A percentile compares a stretch with the other conserved stretches of the same genome.
phyloP scores from a whole-genome alignment of 2,329 filamentous ascomycete species.

The Metarhizium robertsii region DNA sequence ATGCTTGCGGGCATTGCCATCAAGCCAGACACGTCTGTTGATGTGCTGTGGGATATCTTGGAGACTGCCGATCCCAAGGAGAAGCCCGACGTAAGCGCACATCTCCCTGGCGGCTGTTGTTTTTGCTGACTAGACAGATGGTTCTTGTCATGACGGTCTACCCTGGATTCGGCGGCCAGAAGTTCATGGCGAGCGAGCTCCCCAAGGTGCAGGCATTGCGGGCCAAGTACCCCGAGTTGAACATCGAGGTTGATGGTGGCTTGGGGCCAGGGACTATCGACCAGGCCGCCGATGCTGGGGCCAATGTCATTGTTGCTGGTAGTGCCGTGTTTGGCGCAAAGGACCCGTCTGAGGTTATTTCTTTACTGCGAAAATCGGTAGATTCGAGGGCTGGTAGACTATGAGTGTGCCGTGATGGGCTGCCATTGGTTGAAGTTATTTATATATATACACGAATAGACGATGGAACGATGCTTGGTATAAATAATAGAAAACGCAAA shows the following conservation, averaged over 20 bases:
- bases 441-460: background rate
- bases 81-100: slow-evolving; percentile 72
- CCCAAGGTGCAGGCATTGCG: slow-evolving; percentile 86
- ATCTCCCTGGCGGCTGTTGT: background rate
- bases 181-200: slow-evolving; percentile 94
- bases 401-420: slow-evolving; percentile 10
- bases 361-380: slow-evolving; percentile 69
- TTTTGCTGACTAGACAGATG: slow-evolving; percentile 55
- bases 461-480: background rate
- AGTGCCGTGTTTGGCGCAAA: slow-evolving; percentile 91
- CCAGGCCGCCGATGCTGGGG: slow-evolving; percentile 86
- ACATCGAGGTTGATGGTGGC: slow-evolving; percentile 96
- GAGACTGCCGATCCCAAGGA: slow-evolving; percentile 65
- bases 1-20: slow-evolving; percentile 91
- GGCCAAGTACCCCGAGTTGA: slow-evolving; percentile 76
- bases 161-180: slow-evolving; percentile 94
- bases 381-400: slow-evolving; percentile 44
- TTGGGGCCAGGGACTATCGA: slow-evolving; percentile 83
- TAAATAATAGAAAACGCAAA: background rate
- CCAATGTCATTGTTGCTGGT: slow-evolving; percentile 95
- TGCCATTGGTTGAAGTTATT: background rate
- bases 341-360: slow-evolving; percentile 80
- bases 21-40: slow-evolving; percentile 83
- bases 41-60: slow-evolving; percentile 86
- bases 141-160: slow-evolving; percentile 97